A percentile compares a stretch with the other conserved stretches of the same genome.
These are phyloP conservation scores for Esteya vermicola DNA, from an alignment of 2,329 filamentous ascomycete species.

Conservation along the genomic window DNA sequence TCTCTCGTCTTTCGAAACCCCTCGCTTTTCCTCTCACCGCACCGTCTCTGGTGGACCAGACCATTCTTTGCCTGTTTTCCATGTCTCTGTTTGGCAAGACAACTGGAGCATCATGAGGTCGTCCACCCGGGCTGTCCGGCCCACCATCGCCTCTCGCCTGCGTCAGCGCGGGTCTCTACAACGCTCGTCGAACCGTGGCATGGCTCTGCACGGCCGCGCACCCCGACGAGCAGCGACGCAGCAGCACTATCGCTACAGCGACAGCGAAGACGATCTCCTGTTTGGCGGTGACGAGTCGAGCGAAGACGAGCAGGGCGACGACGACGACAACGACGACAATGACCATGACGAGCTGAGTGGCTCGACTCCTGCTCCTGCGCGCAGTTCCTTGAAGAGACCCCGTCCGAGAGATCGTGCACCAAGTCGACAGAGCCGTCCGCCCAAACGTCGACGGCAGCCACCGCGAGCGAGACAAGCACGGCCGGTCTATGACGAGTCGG, in stretches of 20 bases:
- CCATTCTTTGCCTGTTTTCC: no score
- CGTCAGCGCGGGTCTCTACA: background rate
- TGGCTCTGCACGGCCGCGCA: constrained; percentile 1
- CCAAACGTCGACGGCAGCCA: background rate
- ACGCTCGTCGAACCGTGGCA: background rate
- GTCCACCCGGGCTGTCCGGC: background rate
- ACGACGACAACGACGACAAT: background rate
- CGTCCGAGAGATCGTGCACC: background rate
- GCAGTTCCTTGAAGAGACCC: background rate
- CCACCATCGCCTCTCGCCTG: constrained; percentile 2
- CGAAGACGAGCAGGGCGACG: background rate
- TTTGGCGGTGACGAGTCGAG: background rate
- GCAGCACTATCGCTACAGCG: constrained; percentile 1
- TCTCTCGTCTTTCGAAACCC: no score
- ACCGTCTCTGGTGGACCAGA: no score
- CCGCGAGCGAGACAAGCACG: background rate
- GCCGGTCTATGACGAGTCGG: background rate
- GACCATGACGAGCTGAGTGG: no score
- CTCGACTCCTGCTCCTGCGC: no score
- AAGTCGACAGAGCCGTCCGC: background rate
- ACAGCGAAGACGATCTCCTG: constrained; percentile 2
- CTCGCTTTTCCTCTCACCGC: no score
- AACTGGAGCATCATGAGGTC: background rate
- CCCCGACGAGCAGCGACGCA: constrained; percentile 5
- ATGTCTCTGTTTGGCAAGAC: no score